Base-by-base conservation (phyloP, 2,329 filamentous ascomycete genomes). In the Cryphonectria nitschkei region DNA sequence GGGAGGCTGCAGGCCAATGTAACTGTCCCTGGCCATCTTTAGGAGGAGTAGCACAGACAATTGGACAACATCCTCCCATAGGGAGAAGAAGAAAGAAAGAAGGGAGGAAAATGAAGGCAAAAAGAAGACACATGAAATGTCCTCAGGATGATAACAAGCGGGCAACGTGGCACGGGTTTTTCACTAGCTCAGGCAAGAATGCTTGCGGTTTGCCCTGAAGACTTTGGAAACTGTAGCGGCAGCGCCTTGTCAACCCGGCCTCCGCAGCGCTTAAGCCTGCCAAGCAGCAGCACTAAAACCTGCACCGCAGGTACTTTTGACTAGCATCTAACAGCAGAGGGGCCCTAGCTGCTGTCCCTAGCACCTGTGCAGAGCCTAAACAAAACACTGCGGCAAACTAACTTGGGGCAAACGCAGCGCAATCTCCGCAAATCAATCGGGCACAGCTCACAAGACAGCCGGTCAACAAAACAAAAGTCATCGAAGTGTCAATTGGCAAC, bases 401-500 rank as follows among this genome's bases (percentile, higher is more conserved):
- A 34, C 32, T 34, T 34, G 32, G 60, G 58, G 60, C 60, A 62
- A 26, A 62, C 60, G 37, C 60, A 5, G 60, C 60, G 60, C 60
- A 64, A 64, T 64, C 61, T 62, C 60, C 60, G 60, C 60, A 62
- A 7, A 32, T 46, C 37, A 34, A 26, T 58, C 52, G 39, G 41
- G 14, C 37, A n/a, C 52, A 67, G 54, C 19, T 43, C 64, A 66
- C 50, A 60, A 60, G 26, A 29, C 26, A 22, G 65, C 19, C 65
- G 32, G 65, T 34, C 65, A 67, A 32, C 65, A 58, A 43, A 39
- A n/a, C 22, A 26, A 43, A 39, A 39, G 60, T 58, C 67, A 73
- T 68, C 70, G 62, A 39, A 65, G 61, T 43, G 34, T 71, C 72
- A 70, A 68, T 72, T 72, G 71, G 37, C 61, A 68, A 41, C 60